Conservation (phyloP, 1,284 basidiomycete genomes). For the Caloboletus firmus region DNA sequence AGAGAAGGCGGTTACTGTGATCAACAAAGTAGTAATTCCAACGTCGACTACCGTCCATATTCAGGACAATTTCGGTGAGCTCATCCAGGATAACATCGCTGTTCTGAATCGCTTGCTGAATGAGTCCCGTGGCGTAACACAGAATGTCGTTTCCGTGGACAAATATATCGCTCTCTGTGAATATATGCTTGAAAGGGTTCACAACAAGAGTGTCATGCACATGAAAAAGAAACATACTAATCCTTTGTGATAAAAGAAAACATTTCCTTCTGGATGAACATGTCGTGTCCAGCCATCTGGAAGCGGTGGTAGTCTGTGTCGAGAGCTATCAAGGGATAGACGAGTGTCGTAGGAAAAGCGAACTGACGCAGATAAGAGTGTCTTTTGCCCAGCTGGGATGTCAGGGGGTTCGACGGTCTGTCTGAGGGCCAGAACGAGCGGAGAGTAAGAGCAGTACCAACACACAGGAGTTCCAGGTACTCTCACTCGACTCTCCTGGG, state of each 20-base stretch:
- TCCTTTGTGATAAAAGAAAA: constrained; percentile 15
- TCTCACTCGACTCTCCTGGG: constrained; percentile 3
- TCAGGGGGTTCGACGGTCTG: background rate
- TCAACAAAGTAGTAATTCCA: constrained; percentile 24
- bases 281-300: constrained; percentile 9
- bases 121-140: background rate
- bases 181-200: constrained; percentile 16
- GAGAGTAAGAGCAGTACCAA: background rate
- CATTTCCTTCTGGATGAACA: constrained; percentile 23
- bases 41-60: constrained; percentile 1
- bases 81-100: background rate
- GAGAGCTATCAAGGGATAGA: background rate
- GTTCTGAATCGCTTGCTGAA: background rate
- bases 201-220: background rate
- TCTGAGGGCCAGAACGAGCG: background rate
- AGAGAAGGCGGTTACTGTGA: constrained; percentile 16
- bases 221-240: constrained; percentile 8
- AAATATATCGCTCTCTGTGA: constrained; percentile 20
- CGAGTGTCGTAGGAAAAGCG: background rate
- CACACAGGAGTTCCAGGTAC: background rate
- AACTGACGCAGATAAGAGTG: constrained; percentile 15
- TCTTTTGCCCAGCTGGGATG: constrained; percentile 15
- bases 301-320: constrained; percentile 5
- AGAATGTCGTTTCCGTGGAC: background rate
- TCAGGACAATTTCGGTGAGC: constrained; percentile 20